Base-by-base conservation (phyloP, 1,284 basidiomycete genomes). In the Pseudozyma hubeiensis region DNA sequence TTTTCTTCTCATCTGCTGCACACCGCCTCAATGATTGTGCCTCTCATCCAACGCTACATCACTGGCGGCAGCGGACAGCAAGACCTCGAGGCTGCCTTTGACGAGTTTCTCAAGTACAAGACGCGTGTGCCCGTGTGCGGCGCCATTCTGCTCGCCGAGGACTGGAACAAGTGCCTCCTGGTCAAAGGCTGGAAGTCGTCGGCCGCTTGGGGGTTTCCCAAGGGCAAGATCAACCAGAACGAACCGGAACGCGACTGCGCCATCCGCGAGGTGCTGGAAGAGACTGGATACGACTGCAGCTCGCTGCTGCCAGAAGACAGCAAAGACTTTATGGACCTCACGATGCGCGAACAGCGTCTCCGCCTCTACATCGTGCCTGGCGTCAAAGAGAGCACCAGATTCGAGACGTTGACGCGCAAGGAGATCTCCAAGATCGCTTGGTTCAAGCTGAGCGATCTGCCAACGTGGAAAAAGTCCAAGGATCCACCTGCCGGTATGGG, bases 371-470 rank as follows among this genome's bases (percentile, higher is more conserved):
- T 99, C 78, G 93, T 98, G 29, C 89, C 91, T 19, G 91, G 91
- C 45, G 90, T 99, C n/a, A 90, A 92, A 56, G 94, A 97, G 85
- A 89, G 91, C 79, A 97, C 91, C 70, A 87, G 88, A 13, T 98
- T 99, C 86, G 89, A 93, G 85, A 97, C 97, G 5, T 91, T 91
- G 85, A 99, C 97, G 3, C 88, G 96, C 67, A 98, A 98, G 86
- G 97, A 99, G 87, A 99, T 99, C 80, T 97, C 94, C 81, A 95
- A 97, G 87, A 99, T 99, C 78, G 91, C 95, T 81, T 99, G 97
- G 97, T 98, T 97, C 85, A 90, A 87, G 67, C 86, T 99, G 47
- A 87, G 88, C 34, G 94, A 98, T 84, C 87, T 99, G 24, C 97
- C 97, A 0, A 94, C 93, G 0, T 99, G 94, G 94, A 93, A 90